Conservation (phyloP, 2,329 filamentous ascomycete genomes). For the Penicillium sp. region DNA sequence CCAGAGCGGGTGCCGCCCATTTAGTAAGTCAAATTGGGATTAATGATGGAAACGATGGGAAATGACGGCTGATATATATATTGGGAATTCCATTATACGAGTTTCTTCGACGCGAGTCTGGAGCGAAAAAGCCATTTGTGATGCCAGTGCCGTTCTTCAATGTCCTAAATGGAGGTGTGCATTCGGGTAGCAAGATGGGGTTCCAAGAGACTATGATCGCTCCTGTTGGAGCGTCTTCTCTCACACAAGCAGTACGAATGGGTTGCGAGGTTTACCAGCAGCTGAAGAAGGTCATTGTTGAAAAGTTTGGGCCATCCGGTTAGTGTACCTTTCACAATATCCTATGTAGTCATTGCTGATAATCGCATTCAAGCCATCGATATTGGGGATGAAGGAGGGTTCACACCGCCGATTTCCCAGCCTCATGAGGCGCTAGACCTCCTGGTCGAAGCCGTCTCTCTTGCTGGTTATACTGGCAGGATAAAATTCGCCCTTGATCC, state of each 20-base stretch:
- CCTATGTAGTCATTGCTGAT: background rate
- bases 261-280: slow-evolving; percentile 34
- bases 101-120: background rate
- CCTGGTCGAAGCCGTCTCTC: slow-evolving; percentile 26
- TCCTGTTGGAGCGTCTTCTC: slow-evolving; percentile 9
- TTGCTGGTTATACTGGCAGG: slow-evolving; percentile 30
- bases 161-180: slow-evolving; percentile 54
- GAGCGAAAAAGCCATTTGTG: slow-evolving; percentile 24
- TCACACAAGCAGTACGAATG: slow-evolving; percentile 24
- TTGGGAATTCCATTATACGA: background rate
- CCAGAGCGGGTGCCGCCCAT: background rate
- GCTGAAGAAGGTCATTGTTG: slow-evolving; percentile 29
- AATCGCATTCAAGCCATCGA: slow-evolving; percentile 17
- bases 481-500: slow-evolving; percentile 44
- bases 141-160: slow-evolving; percentile 59
- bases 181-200: slow-evolving; percentile 45
- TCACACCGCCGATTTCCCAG: slow-evolving; percentile 36
- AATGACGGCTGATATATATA: background rate
- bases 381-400: slow-evolving; percentile 39
- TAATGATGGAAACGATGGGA: background rate
- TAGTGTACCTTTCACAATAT: background rate
- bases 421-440: slow-evolving; percentile 38
- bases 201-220: slow-evolving; percentile 45
- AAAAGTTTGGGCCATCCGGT: slow-evolving; percentile 30
- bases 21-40: background rate